Conservation (phyloP, 1,139 yeast species). For the Yamadazyma sp. region DNA sequence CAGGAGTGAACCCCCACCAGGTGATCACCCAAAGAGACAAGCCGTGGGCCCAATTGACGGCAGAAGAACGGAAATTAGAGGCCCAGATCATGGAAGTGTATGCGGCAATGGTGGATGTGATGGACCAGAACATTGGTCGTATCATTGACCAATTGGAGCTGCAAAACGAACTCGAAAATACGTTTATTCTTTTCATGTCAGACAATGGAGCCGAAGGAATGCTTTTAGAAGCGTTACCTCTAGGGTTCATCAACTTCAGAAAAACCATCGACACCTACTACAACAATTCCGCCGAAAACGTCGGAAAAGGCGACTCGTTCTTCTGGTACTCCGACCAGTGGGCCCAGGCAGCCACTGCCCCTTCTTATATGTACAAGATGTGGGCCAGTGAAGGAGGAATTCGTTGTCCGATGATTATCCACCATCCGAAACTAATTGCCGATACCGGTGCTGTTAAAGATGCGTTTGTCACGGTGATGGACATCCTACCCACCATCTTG, state of each 20-base stretch:
- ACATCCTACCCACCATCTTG: constrained; percentile 52
- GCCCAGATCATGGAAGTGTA: constrained; percentile 52
- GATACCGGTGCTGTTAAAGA: constrained; percentile 29
- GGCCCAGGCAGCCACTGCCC: constrained; percentile 69
- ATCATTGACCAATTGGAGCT: constrained; percentile 39
- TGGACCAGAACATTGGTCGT: constrained; percentile 51
- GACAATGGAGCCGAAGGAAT: constrained; percentile 65
- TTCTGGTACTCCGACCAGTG: constrained; percentile 57
- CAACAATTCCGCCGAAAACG: constrained; percentile 45
- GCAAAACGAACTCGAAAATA: constrained; percentile 48
- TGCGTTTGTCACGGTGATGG: constrained; percentile 58
- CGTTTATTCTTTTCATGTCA: constrained; percentile 55
- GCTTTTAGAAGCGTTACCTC: constrained; percentile 53
- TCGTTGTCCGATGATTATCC: constrained; percentile 50
- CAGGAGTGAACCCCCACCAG: constrained; percentile 45
- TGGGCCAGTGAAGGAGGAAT: constrained; percentile 60
- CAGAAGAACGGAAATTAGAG: constrained; percentile 33
- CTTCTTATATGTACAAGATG: constrained; percentile 50
- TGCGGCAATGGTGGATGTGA: constrained; percentile 61
- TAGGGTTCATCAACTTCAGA: constrained; percentile 27
- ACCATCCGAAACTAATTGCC: constrained; percentile 32
- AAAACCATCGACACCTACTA: constrained; percentile 26
- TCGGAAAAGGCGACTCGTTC: constrained; percentile 50
- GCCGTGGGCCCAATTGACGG: constrained; percentile 42
- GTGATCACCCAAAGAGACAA: constrained; percentile 38